Base-by-base conservation (phyloP, 495 filamentous ascomycete genomes). In the Thozetella sp. region DNA sequence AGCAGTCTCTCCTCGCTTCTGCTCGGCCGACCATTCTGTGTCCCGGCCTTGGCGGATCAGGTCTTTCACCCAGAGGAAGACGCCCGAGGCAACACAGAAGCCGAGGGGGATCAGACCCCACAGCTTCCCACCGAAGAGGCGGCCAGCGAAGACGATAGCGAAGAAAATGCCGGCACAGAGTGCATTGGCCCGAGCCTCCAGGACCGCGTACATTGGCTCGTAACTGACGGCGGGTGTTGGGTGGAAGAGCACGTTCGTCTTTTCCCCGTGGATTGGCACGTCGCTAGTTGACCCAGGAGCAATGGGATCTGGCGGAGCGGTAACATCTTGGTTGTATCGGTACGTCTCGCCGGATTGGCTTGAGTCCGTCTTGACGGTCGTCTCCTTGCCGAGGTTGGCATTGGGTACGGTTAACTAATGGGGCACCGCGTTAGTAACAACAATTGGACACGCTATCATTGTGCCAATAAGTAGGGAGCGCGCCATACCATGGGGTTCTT, bases 231-330 rank as follows among this genome's bases (percentile, higher is more conserved):
- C 88, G 0, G 94, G 94, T 0, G 94, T 98, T 0, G 95, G 93
- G 68, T 97, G 93, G 74, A 97, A 97, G 25, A 98, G 86, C 27
- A 98, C 87, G 63, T 97, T 97, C 1, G 94, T 98, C 81, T 92
- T 96, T 67, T 97, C 94, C 56, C 93, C 93, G 70, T 91, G 93
- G 64, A 98, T 96, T 17, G 94, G 94, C 6, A 98, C 92, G 72
- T 98, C 94, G 10, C 90, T 91, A 1, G 94, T 97, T 26, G 88
- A 84, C 13, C 91, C 88, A 56, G 86, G 77, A 11, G 85, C 88
- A 23, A 97, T 74, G 4, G 94, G 93, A 63, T 96, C 93, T 0
- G 93, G 94, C 4, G 94, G 94, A 1, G 94, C 90, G 2, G 94
- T 97, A 56, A 95, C 76, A 68, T 98, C 94, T 71, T 97, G 94